Conservation (phyloP, 331 rosid genomes). For the Acacia concinna region DNA sequence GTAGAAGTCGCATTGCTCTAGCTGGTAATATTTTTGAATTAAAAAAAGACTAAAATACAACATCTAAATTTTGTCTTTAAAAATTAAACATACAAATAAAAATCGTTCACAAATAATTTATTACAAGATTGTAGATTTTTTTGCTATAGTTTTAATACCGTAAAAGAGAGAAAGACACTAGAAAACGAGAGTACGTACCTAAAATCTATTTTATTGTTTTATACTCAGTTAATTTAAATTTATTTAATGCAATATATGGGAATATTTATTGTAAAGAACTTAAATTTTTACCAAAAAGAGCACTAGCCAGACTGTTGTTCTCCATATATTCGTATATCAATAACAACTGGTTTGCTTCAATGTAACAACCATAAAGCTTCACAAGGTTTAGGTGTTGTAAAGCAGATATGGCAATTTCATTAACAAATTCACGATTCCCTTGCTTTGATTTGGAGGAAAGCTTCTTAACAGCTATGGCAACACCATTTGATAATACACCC, state of each 20-base stretch:
- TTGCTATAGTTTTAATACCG: too few relatives aligned
- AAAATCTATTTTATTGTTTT: too few relatives aligned
- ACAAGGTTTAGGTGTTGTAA: constrained; percentile 86
- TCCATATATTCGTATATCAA: constrained; percentile 79
- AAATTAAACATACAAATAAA: not conserved
- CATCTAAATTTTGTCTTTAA: not conserved
- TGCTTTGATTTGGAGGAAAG: constrained; percentile 83
- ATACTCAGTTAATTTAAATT: too few relatives aligned
- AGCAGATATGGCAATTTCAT: constrained; percentile 87
- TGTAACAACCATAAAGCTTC: constrained; percentile 72
- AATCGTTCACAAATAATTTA: not conserved
- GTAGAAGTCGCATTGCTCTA: not conserved
- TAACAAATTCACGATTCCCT: constrained; percentile 77
- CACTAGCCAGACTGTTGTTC: constrained; percentile 76
- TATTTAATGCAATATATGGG: too few relatives aligned
- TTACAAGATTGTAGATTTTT: too few relatives aligned
- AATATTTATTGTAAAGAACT: too few relatives aligned
- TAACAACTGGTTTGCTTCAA: constrained; percentile 73
- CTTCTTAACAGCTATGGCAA: constrained; percentile 69
- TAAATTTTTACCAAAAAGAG: constrained; percentile 57
- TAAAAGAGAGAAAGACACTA: too few relatives aligned
- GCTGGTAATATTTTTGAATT: not conserved
- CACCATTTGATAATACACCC: constrained; percentile 74
- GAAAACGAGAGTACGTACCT: too few relatives aligned
- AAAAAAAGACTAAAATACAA: not conserved